Evolutionary conservation across 305 asterid genomes (phyloP).

Genomic region (Rubia occidens): DNA sequence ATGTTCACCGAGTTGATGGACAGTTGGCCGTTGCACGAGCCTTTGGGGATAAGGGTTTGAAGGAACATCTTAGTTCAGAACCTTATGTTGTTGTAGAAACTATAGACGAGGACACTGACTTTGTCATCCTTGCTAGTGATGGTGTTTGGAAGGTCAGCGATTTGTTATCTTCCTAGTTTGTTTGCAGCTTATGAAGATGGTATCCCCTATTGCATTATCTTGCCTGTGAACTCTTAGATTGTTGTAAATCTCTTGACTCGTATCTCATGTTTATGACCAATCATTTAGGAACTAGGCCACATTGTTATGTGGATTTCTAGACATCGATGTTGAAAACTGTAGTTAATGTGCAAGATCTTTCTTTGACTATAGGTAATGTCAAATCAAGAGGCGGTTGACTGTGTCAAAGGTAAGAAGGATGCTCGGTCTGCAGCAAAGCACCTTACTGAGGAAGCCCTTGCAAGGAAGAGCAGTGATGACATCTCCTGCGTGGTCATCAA

Average conservation of each 20-base stretch:
- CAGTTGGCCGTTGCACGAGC: constrained; percentile 94
- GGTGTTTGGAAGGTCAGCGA: constrained; percentile 80
- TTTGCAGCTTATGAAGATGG: background rate
- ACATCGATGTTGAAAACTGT: background rate
- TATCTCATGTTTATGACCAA: background rate
- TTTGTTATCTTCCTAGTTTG: background rate
- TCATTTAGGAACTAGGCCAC: background rate
- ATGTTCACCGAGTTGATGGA: constrained; percentile 87
- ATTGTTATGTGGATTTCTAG: background rate
- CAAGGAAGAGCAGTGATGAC: constrained; percentile 65
- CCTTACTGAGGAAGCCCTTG: constrained; percentile 61
- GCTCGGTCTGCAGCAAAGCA: constrained; percentile 57
- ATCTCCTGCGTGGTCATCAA: constrained; percentile 62
- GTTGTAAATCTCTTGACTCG: too few relatives aligned
- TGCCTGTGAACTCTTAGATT: background rate
- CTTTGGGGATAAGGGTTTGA: constrained; percentile 84
- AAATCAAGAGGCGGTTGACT: constrained; percentile 78
- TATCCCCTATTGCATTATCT: background rate
- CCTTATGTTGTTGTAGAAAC: constrained; percentile 51
- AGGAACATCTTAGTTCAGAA: constrained; percentile 77
- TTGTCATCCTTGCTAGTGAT: constrained; percentile 77
- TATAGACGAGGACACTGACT: constrained; percentile 62
- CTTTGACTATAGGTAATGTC: constrained; percentile 52
- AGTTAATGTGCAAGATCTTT: background rate
- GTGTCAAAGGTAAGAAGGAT: constrained; percentile 54